phyloP scores from a whole-genome alignment of 179 eudicot genomes.

The Amaranthus tricolor region DNA sequence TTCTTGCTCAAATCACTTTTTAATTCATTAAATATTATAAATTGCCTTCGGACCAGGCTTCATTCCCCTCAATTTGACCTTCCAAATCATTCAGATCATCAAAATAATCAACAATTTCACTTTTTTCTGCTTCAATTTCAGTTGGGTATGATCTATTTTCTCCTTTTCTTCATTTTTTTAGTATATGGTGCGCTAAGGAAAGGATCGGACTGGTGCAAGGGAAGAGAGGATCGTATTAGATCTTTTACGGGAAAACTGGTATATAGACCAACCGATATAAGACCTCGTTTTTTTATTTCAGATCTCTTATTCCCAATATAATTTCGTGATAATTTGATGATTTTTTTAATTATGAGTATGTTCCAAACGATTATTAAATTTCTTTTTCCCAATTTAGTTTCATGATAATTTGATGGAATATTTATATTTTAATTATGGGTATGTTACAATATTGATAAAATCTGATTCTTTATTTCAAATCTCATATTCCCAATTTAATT shows the following conservation, averaged over 20 bases:
- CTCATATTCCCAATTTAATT: neutral
- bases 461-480: too few species aligned
- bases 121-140: slow-evolving; percentile 8
- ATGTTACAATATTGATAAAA: neutral
- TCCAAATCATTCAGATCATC: slow-evolving; percentile 21
- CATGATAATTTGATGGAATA: neutral
- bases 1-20: too few species aligned
- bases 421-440: neutral
- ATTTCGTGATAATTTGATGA: neutral
- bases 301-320: too few species aligned
- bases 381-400: neutral
- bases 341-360: neutral
- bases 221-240: too few species aligned
- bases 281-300: too few species aligned
- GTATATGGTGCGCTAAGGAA: too few species aligned
- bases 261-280: too few species aligned
- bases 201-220: too few species aligned
- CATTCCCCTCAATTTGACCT: slow-evolving; percentile 45
- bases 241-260: too few species aligned
- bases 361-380: neutral
- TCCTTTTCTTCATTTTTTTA: neutral
- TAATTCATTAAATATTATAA: neutral
- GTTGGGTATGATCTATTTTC: slow-evolving; percentile 24
- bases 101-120: neutral
- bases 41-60: slow-evolving; percentile 48